These are phyloP conservation scores for Huntiella omanensis DNA, from an alignment of 2,329 filamentous ascomycete genomes.

Conservation along the genomic window DNA sequence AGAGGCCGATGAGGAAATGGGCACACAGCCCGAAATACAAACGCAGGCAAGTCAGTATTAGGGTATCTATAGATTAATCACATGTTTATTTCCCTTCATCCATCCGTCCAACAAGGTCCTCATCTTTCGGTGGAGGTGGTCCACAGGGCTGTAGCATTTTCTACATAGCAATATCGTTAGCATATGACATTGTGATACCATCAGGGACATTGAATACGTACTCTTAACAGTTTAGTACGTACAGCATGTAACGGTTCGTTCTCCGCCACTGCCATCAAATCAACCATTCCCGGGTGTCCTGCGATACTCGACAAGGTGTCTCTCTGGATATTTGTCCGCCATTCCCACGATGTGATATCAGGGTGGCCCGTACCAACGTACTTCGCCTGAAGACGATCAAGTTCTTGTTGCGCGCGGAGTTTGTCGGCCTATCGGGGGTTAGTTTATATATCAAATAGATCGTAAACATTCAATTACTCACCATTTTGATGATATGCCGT, in stretches of 20 bases:
- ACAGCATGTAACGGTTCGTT: constrained; percentile 71
- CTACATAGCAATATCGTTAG: constrained; percentile 18
- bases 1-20: constrained; percentile 15
- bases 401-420: constrained; percentile 90
- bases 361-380: constrained; percentile 92
- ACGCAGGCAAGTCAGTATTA: neutral
- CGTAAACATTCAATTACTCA: neutral
- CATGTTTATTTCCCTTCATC: constrained; percentile 8
- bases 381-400: constrained; percentile 88
- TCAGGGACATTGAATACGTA: constrained; percentile 17
- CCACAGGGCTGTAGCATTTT: constrained; percentile 50
- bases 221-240: constrained; percentile 60
- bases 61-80: neutral
- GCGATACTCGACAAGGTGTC: constrained; percentile 81
- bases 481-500: neutral
- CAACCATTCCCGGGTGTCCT: constrained; percentile 72
- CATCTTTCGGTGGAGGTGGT: constrained; percentile 37
- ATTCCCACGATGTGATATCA: constrained; percentile 95
- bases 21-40: neutral
- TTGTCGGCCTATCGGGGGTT: constrained; percentile 58
- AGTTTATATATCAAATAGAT: neutral
- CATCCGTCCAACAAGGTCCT: constrained; percentile 17
- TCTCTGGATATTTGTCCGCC: constrained; percentile 86
- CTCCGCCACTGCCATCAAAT: constrained; percentile 77
- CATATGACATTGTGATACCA: neutral